These are phyloP conservation scores for Xerophyta viscosa DNA, from an alignment of 106 monocot genomes.

Conservation along the genomic window DNA sequence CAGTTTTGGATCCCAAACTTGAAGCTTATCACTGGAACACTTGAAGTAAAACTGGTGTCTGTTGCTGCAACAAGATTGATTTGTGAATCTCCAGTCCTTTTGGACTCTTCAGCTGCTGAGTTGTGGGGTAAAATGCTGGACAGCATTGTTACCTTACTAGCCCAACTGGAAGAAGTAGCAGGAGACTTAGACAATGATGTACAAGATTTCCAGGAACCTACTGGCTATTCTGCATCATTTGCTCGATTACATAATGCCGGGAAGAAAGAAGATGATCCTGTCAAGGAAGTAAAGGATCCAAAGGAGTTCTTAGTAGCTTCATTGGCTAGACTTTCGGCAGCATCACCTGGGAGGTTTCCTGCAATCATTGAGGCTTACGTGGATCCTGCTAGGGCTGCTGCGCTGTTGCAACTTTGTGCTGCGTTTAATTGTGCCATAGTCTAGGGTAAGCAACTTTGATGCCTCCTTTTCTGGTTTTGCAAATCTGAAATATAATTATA, in stretches of 20 bases:
- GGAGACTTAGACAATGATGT: constrained; percentile 45
- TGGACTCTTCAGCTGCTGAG: constrained; percentile 52
- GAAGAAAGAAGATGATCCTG: constrained; percentile 83
- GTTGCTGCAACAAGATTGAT: constrained; percentile 83
- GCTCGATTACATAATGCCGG: constrained; percentile 84
- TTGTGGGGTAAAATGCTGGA: constrained; percentile 80
- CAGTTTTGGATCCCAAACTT: constrained; percentile 88
- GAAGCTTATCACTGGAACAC: constrained; percentile 56
- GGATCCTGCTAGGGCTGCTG: constrained; percentile 51
- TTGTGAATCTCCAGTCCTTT: constrained; percentile 65
- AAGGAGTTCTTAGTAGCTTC: constrained; percentile 77
- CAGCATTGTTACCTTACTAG: constrained; percentile 48
- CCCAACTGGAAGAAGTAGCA: constrained; percentile 45
- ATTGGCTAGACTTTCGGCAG: constrained; percentile 50
- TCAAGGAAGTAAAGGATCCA: constrained; percentile 74
- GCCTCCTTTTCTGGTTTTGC: too few species aligned
- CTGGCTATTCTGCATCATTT: constrained; percentile 68
- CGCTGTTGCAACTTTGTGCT: constrained; percentile 61
- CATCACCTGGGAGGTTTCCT: constrained; percentile 61
- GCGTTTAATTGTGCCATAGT: constrained; percentile 65
- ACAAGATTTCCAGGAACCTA: constrained; percentile 49
- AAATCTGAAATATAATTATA: too few species aligned
- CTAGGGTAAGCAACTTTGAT: constrained; percentile 38
- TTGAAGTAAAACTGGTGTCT: constrained; percentile 75
- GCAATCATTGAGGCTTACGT: constrained; percentile 54